A percentile compares a stretch with the other conserved stretches of the same genome.
Conservation (phyloP, 495 filamentous ascomycete genomes). For the Polyplosphaeria fusca region DNA sequence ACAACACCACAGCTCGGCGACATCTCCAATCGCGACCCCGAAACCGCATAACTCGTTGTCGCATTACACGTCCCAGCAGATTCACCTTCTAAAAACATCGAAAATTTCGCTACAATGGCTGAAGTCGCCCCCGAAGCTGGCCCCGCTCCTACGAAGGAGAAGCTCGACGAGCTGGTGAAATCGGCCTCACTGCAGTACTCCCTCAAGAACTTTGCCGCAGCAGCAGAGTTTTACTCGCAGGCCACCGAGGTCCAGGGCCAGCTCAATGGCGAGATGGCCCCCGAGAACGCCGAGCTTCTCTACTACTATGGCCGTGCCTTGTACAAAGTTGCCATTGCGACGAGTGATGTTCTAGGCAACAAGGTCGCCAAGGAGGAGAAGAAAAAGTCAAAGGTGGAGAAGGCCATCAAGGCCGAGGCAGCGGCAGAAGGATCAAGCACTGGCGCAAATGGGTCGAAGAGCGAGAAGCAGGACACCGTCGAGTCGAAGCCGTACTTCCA, state of each 20-base stretch:
- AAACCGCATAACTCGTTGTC: too few species aligned
- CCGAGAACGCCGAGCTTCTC: constrained; percentile 86
- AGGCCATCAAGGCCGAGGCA: constrained; percentile 41
- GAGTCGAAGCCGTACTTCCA: constrained; percentile 75
- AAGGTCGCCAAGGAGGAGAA: constrained; percentile 61
- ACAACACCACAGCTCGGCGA: neutral
- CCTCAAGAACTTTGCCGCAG: constrained; percentile 77
- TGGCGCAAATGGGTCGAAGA: constrained; percentile 10
- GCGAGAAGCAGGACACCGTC: constrained; percentile 16
- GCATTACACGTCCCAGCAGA: too few species aligned
- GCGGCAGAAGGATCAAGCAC: constrained; percentile 13
- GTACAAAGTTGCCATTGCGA: constrained; percentile 88
- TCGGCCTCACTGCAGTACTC: constrained; percentile 69
- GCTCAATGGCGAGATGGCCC: constrained; percentile 85
- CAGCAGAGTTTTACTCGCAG: constrained; percentile 80
- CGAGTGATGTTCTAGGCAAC: constrained; percentile 88
- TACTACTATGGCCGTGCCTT: constrained; percentile 90
- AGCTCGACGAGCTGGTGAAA: constrained; percentile 49
- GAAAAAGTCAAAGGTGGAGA: constrained; percentile 45
- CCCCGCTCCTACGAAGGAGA: constrained; percentile 28
- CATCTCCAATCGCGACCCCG: too few species aligned
- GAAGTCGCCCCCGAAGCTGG: neutral
- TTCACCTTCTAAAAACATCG: too few species aligned
- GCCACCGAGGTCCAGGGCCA: constrained; percentile 87
- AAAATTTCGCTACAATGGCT: too few species aligned